These are phyloP conservation scores for Aspergillus awamori DNA, from an alignment of 2,329 filamentous ascomycete species.

Conservation along the genomic window DNA sequence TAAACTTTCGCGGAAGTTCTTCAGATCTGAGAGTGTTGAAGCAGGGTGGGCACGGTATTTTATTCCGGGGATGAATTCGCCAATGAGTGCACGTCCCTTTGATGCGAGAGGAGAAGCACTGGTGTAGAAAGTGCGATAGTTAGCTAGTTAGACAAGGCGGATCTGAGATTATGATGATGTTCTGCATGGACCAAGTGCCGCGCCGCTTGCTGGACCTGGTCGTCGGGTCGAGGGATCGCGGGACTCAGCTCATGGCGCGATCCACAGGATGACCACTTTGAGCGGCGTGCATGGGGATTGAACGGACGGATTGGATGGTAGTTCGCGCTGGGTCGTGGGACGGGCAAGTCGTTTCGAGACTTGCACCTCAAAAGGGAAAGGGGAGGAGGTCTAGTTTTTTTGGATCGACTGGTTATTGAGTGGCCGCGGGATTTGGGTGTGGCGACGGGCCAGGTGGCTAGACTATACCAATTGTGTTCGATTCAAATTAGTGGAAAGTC, in stretches of 20 bases:
- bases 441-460: not conserved
- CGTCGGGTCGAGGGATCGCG: conserved; percentile 5
- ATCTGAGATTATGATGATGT: conserved; percentile 5
- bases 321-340: not conserved
- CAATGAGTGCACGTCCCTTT: not conserved
- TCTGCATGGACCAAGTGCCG: not conserved
- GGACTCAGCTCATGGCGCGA: conserved; percentile 4
- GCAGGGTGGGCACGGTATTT: not conserved
- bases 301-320: not conserved
- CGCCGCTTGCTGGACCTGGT: conserved; percentile 1
- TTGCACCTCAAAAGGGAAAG: not conserved
- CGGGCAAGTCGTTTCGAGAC: not conserved
- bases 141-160: not conserved
- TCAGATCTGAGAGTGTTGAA: not conserved
- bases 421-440: not conserved
- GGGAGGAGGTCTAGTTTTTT: not conserved
- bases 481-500: not conserved
- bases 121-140: not conserved
- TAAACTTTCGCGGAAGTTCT: not conserved
- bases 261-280: conserved; percentile 6
- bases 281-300: conserved; percentile 2
- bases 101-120: not conserved
- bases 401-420: not conserved
- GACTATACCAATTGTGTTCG: not conserved
- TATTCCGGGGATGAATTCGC: not conserved